Evolutionary conservation across 805 yeast species (phyloP).

Genomic region (Wickerhamiella sergipiensis): DNA sequence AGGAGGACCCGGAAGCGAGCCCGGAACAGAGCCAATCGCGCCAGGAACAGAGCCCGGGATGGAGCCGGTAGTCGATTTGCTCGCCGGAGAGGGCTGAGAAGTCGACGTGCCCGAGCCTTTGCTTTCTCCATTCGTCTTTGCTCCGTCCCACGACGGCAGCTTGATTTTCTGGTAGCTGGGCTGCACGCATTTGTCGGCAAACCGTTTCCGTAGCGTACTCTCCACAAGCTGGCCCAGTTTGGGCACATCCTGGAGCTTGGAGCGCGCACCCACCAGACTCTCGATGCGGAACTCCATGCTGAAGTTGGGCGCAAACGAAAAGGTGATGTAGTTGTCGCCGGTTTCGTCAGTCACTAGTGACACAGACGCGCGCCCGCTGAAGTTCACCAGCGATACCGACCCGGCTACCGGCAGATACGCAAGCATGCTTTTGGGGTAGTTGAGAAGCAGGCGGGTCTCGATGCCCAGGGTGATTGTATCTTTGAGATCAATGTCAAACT

Average conservation of each 20-base stretch:
- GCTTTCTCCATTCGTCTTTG: neutral
- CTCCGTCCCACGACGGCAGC: slow-evolving; percentile 36
- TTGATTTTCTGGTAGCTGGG: slow-evolving; percentile 81
- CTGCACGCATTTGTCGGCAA: slow-evolving; percentile 82
- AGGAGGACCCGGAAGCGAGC: neutral
- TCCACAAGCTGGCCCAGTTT: slow-evolving; percentile 78
- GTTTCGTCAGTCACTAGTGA: slow-evolving; percentile 29
- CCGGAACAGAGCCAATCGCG: neutral
- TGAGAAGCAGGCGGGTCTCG: slow-evolving; percentile 59
- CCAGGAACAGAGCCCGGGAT: neutral
- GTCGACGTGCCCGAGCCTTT: neutral
- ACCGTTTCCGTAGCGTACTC: slow-evolving; percentile 71
- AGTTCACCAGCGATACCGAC: slow-evolving; percentile 77
- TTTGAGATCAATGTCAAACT: slow-evolving; percentile 73
- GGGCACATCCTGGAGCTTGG: slow-evolving; percentile 86
- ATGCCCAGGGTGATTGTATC: slow-evolving; percentile 73
- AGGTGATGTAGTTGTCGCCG: slow-evolving; percentile 52
- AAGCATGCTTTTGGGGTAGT: slow-evolving; percentile 67
- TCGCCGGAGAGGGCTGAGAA: neutral
- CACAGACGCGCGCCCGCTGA: slow-evolving; percentile 79
- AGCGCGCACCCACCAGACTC: slow-evolving; percentile 82
- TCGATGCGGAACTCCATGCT: slow-evolving; percentile 77
- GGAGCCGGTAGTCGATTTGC: neutral
- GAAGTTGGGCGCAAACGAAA: slow-evolving; percentile 86
- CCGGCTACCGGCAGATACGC: slow-evolving; percentile 80